Conservation (phyloP, 2,329 filamentous ascomycete species). For the Fusarium sp. region DNA sequence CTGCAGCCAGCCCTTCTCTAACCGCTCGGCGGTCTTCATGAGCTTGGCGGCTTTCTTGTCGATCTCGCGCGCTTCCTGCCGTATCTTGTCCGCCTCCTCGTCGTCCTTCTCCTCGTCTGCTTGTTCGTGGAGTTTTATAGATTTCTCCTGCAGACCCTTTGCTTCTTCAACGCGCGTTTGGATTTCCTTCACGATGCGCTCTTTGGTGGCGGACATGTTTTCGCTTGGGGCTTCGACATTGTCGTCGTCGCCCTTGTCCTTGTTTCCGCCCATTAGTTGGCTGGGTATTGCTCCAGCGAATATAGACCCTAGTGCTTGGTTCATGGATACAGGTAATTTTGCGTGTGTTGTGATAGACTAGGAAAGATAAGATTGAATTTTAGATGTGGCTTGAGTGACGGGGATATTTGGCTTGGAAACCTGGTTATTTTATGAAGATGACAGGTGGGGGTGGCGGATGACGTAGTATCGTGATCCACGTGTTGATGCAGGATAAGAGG, state of each 20-base stretch:
- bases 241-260: constrained; percentile 8
- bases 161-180: constrained; percentile 36
- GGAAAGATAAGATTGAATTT: neutral
- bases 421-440: constrained; percentile 22
- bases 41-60: constrained; percentile 44
- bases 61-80: constrained; percentile 27
- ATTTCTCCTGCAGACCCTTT: constrained; percentile 29
- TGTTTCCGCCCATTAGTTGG: constrained; percentile 28
- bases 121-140: constrained; percentile 35
- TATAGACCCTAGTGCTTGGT: constrained; percentile 25
- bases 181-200: constrained; percentile 35
- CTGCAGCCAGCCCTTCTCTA: constrained; percentile 42
- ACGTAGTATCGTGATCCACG: constrained; percentile 20
- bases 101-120: constrained; percentile 29
- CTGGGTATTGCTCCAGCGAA: constrained; percentile 30
- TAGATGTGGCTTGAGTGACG: constrained; percentile 26
- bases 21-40: constrained; percentile 41
- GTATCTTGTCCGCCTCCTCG: constrained; percentile 27
- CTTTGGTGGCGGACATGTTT: constrained; percentile 20
- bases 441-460: constrained; percentile 33
- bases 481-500: constrained; percentile 3
- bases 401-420: constrained; percentile 7
- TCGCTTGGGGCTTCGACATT: constrained; percentile 15
- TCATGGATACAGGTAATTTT: constrained; percentile 3
- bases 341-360: neutral